Base-by-base conservation (phyloP, 768 basidiomycete species). In the Trametes coccinea region DNA sequence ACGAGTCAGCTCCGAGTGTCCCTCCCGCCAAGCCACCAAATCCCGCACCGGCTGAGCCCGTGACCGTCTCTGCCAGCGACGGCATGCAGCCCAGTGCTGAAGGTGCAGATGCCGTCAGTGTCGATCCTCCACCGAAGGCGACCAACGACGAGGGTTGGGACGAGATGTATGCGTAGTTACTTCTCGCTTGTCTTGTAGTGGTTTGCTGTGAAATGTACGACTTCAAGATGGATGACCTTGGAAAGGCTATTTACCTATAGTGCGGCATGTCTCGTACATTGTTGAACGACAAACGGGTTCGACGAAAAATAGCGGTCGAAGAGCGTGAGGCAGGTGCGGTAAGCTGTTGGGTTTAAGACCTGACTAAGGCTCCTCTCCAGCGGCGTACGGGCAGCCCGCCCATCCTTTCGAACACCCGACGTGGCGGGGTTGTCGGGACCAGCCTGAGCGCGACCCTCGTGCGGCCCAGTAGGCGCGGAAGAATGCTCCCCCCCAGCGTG, bases 131-230 rank as follows among this genome's bases (percentile, higher is more conserved):
- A 13, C 45, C 62, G 60, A 66, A 34, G 30, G 52, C 66, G 44
- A 77, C 73, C 11, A 79, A 80, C 34, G 80, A 82, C 29, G 81
- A 84, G 53, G 85, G 82, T 22, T 83, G 79, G 80, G 87, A 88
- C 48, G 85, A 88, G 53, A 84, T 89, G 80, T 89, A 89, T 71
- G 71, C 80, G 48, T 43, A 14, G 14, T 37, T 82, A 60, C 30
- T 16, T 40, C 6, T 44, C 45, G 22, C 0, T 6, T 46, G n/a
- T 51, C 39, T 22, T 22, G 22, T 22, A 22, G 22, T 22, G 22
- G 22, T 22, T 22, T 22, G 22, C 22, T 22, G 22, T 22, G 22
- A 22, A 22, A 22, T 22, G 22, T 22, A 22, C 22, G 22, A 22
- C 22, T 22, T 22, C 22, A 22, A 22, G 22, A 22, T 22, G 22